Evolutionary conservation across 768 basidiomycete genomes (phyloP).

Genomic region (Amanita subjunquillea): DNA sequence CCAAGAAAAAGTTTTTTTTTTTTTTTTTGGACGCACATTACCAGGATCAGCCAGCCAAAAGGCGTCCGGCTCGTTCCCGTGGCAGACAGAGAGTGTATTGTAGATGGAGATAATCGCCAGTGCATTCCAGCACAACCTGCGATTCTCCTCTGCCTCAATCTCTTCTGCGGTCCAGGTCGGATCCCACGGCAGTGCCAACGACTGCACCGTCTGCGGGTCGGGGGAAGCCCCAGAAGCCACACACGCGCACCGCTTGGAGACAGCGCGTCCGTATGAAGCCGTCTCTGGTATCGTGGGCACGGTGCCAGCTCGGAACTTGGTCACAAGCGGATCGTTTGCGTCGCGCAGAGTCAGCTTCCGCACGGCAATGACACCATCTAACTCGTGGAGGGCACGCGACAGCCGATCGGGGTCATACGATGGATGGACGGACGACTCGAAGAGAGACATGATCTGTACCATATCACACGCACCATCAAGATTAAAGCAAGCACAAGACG

Average conservation of each 20-base stretch:
- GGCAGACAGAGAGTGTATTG: slow-evolving; percentile 58
- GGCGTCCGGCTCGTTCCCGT: slow-evolving; percentile 44
- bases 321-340: slow-evolving; percentile 39
- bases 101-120: slow-evolving; percentile 60
- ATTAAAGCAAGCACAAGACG: background rate
- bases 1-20: background rate
- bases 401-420: slow-evolving; percentile 47
- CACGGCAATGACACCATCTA: slow-evolving; percentile 57
- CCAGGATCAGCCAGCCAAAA: slow-evolving; percentile 55
- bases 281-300: slow-evolving; percentile 36
- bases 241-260: slow-evolving; percentile 35
- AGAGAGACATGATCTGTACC: slow-evolving; percentile 62
- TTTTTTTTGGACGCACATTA: slow-evolving; percentile 33
- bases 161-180: slow-evolving; percentile 43
- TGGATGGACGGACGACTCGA: slow-evolving; percentile 69
- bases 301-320: slow-evolving; percentile 34
- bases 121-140: slow-evolving; percentile 71
- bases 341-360: slow-evolving; percentile 51
- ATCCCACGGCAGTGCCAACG: slow-evolving; percentile 53
- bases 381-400: slow-evolving; percentile 37
- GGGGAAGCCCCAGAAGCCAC: slow-evolving; percentile 25
- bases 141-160: slow-evolving; percentile 56
- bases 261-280: slow-evolving; percentile 2
- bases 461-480: background rate
- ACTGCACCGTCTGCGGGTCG: slow-evolving; percentile 32